phyloP scores from a whole-genome alignment of 768 basidiomycete species.

The Suillus placidus region DNA sequence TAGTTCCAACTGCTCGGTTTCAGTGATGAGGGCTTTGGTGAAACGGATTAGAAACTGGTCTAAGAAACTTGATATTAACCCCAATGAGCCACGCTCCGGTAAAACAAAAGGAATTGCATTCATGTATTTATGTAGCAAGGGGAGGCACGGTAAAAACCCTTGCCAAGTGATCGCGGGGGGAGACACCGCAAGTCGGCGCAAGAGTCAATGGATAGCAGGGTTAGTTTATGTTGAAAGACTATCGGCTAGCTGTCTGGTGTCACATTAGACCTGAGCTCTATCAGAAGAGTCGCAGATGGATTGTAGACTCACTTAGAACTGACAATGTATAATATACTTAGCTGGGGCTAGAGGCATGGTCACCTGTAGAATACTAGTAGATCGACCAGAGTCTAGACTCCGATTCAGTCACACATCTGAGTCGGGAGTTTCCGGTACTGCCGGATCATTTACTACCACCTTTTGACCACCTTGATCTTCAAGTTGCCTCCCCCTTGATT shows the following conservation, averaged over 20 bases:
- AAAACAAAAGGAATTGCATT: not conserved
- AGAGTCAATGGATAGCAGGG: not conserved
- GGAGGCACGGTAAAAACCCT: not conserved
- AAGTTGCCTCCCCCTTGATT: not conserved
- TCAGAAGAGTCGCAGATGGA: not conserved
- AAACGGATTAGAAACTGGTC: not conserved
- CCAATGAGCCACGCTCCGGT: not conserved
- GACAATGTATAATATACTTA: not conserved
- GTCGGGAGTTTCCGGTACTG: not conserved
- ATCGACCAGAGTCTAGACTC: not conserved
- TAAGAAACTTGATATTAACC: not conserved
- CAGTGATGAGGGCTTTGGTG: not conserved
- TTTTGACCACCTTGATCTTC: no score
- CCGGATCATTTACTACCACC: not conserved
- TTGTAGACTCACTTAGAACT: not conserved
- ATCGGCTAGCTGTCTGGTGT: not conserved
- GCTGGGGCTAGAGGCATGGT: not conserved
- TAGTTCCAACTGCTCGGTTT: not conserved
- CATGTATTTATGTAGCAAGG: not conserved
- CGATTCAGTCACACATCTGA: not conserved
- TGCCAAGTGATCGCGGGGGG: not conserved
- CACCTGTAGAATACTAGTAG: not conserved
- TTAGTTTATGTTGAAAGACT: not conserved
- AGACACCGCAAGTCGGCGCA: not conserved
- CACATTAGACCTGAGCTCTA: not conserved